Percentiles rank a stretch among this genome's conserved stretches.
Conservation (phyloP, 345 rosid species). For the Erucastrum elatum region DNA sequence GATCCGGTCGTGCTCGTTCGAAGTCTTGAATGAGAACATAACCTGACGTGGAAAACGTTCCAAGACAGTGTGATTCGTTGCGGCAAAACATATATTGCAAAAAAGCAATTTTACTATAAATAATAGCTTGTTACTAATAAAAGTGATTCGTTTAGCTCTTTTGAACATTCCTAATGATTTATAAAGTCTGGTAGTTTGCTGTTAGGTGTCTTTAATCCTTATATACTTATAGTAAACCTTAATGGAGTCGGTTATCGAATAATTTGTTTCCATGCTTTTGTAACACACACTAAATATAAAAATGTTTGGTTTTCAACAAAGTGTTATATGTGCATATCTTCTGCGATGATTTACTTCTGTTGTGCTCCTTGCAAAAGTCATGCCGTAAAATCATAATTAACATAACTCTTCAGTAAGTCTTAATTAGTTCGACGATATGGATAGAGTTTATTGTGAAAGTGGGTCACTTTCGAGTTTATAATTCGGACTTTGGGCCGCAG, state of each 20-base stretch:
- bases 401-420: not conserved
- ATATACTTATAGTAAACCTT: conserved; percentile 4
- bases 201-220: conserved; percentile 24
- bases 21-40: conserved; percentile 2
- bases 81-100: conserved; percentile 22
- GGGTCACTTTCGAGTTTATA: too few relatives aligned
- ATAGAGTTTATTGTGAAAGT: too few relatives aligned
- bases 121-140: not conserved
- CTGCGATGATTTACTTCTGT: not conserved
- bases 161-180: conserved; percentile 8
- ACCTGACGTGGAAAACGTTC: conserved; percentile 9
- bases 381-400: conserved; percentile 12
- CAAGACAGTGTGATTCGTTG: conserved; percentile 20
- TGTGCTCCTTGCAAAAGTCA: conserved; percentile 2
- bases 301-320: not conserved
- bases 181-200: conserved; percentile 25
- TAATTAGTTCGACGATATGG: not conserved
- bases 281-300: not conserved
- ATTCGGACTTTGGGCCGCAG: too few relatives aligned
- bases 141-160: conserved; percentile 24
- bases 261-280: conserved; percentile 26
- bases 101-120: conserved; percentile 3
- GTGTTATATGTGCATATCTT: not conserved
- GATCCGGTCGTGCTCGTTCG: too few relatives aligned
- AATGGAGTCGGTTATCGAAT: conserved; percentile 39